phyloP scores from a whole-genome alignment of 139 green algal genomes.

The Picochlorum sp. region DNA sequence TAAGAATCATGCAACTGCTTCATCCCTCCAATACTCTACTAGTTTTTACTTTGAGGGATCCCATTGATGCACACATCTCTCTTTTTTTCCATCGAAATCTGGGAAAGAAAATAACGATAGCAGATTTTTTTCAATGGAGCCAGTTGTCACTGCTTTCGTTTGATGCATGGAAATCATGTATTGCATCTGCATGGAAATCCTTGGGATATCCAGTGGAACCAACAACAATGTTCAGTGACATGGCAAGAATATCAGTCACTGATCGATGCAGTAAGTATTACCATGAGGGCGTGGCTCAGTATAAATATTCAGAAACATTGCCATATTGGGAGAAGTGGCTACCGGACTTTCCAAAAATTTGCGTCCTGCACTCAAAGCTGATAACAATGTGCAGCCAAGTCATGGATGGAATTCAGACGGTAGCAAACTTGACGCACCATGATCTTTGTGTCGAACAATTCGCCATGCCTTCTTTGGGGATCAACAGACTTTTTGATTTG shows the following conservation, averaged over 20 bases:
- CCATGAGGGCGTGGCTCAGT: not conserved
- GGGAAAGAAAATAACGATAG: not conserved
- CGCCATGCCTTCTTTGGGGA: too few species aligned
- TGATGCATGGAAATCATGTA: not conserved
- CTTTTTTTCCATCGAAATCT: not conserved
- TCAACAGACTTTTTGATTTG: too few species aligned
- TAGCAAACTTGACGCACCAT: too few species aligned
- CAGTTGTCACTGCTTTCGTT: not conserved
- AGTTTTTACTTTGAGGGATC: not conserved
- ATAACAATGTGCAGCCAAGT: too few species aligned
- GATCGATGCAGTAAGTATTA: not conserved
- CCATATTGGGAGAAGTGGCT: not conserved
- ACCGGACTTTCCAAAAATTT: not conserved
- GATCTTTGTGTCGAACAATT: too few species aligned
- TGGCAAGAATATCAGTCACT: not conserved
- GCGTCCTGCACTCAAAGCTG: not conserved
- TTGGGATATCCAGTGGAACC: not conserved
- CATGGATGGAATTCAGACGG: too few species aligned
- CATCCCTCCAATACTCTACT: not conserved
- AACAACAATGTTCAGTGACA: not conserved
- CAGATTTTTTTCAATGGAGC: not conserved
- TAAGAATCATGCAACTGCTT: not conserved
- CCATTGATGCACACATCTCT: not conserved
- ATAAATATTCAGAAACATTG: conserved; percentile 3
- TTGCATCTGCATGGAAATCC: not conserved